Percentiles rank a stretch among this genome's conserved stretches.
phyloP scores from a whole-genome alignment of 805 yeast species.

The Candida mattraensis region DNA sequence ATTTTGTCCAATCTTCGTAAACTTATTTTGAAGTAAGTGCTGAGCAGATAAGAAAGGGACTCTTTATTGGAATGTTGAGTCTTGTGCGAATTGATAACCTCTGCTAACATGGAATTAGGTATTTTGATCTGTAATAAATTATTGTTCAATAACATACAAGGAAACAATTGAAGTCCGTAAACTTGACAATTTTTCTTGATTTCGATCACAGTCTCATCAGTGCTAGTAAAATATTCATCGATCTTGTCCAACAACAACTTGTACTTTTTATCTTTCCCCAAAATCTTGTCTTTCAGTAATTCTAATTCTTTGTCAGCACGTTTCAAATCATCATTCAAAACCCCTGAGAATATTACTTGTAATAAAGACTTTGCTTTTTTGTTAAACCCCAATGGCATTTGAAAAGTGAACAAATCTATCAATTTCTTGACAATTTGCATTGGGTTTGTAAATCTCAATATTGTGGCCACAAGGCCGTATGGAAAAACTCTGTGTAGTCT shows the following conservation, averaged over 20 bases:
- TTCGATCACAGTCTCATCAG: conserved; percentile 27
- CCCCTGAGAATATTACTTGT: conserved; percentile 71
- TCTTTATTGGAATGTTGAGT: conserved; percentile 29
- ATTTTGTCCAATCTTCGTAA: conserved; percentile 76
- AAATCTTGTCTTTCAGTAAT: conserved; percentile 43
- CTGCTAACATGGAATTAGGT: conserved; percentile 13
- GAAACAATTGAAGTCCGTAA: conserved; percentile 25
- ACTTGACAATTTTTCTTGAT: conserved; percentile 33
- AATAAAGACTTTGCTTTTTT: conserved; percentile 54
- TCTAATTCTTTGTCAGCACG: conserved; percentile 55
- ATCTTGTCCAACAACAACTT: conserved; percentile 24
- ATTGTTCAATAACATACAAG: conserved; percentile 28
- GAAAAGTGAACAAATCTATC: conserved; percentile 81
- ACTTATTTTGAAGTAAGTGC: conserved; percentile 60
- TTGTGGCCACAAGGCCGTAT: conserved; percentile 71
- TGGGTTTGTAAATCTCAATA: conserved; percentile 83
- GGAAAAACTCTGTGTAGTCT: conserved; percentile 80
- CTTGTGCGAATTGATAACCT: conserved; percentile 23
- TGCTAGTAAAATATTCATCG: conserved; percentile 29
- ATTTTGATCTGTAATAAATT: conserved; percentile 18
- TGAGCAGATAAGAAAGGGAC: conserved; percentile 49
- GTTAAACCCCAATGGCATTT: conserved; percentile 55
- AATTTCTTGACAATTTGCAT: conserved; percentile 76
- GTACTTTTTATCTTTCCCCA: conserved; percentile 11
- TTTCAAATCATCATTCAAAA: conserved; percentile 72